phyloP scores from a whole-genome alignment of 1,284 basidiomycete genomes.

The Cutaneotrichosporon sp. region DNA sequence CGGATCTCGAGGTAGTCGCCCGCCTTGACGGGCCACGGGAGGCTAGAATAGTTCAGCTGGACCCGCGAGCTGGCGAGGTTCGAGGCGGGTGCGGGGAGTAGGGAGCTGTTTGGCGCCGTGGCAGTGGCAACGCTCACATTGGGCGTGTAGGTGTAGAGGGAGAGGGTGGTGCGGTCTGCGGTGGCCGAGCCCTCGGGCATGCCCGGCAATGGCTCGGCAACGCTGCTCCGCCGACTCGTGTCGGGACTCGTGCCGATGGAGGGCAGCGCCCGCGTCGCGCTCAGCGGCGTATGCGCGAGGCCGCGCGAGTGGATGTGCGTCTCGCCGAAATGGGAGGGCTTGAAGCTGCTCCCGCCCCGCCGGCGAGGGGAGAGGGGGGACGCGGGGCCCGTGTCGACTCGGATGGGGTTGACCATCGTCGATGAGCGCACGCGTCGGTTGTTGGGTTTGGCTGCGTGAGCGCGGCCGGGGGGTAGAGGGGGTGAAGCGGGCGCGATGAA shows the following conservation, averaged over 20 bases:
- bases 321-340: not conserved
- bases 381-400: not conserved
- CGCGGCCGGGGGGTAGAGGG: too few relatives aligned
- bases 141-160: slow-evolving; percentile 41
- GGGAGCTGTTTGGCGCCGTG: not conserved
- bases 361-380: not conserved
- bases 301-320: not conserved
- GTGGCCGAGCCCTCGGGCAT: too few relatives aligned
- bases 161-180: slow-evolving; percentile 17
- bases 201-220: too few relatives aligned
- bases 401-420: slow-evolving; percentile 21
- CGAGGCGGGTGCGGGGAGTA: slow-evolving; percentile 12
- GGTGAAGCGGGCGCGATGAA: too few relatives aligned
- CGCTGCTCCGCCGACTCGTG: not conserved
- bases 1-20: slow-evolving; percentile 50
- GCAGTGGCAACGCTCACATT: not conserved
- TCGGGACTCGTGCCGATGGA: not conserved
- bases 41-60: slow-evolving; percentile 35
- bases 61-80: slow-evolving; percentile 33
- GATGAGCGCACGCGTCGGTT: slow-evolving; percentile 33
- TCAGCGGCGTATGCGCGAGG: not conserved
- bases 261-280: not conserved
- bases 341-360: not conserved
- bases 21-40: slow-evolving; percentile 39
- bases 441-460: not conserved